Conservation (phyloP, 345 rosid species). For the Camelina hispida region DNA sequence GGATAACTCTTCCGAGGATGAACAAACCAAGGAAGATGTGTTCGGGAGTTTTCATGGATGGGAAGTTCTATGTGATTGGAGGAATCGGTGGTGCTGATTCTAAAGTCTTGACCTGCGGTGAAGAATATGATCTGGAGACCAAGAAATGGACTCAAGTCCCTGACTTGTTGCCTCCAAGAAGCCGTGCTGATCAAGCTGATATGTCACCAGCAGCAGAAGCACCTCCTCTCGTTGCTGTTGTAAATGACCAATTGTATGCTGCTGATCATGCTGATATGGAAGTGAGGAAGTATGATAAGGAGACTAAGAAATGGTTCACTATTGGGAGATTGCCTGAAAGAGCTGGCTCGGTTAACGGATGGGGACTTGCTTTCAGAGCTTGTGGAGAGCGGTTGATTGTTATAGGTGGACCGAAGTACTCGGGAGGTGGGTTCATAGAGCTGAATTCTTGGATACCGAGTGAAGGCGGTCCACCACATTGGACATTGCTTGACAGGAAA, state of each 20-base stretch:
- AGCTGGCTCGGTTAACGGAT: constrained; percentile 85
- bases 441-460: constrained; percentile 86
- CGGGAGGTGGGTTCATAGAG: constrained; percentile 83
- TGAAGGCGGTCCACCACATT: constrained; percentile 75
- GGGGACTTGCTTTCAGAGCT: constrained; percentile 97
- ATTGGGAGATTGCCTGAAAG: constrained; percentile 86
- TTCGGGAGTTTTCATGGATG: constrained; percentile 90
- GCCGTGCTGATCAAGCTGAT: constrained; percentile 53
- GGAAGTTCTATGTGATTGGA: constrained; percentile 87
- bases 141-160: constrained; percentile 79
- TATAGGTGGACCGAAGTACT: constrained; percentile 81
- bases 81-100: constrained; percentile 69
- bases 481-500: constrained; percentile 80
- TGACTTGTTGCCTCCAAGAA: constrained; percentile 74
- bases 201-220: constrained; percentile 75
- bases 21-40: constrained; percentile 88
- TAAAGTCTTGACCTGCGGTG: constrained; percentile 72
- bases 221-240: constrained; percentile 91
- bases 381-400: constrained; percentile 86
- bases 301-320: constrained; percentile 57
- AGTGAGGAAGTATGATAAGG: constrained; percentile 78
- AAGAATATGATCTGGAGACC: constrained; percentile 76
- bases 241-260: constrained; percentile 75
- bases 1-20: constrained; percentile 76
- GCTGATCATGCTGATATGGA: constrained; percentile 88